These are phyloP conservation scores for Fusarium algeriense DNA, from an alignment of 2,329 filamentous ascomycete genomes.

Conservation along the genomic window DNA sequence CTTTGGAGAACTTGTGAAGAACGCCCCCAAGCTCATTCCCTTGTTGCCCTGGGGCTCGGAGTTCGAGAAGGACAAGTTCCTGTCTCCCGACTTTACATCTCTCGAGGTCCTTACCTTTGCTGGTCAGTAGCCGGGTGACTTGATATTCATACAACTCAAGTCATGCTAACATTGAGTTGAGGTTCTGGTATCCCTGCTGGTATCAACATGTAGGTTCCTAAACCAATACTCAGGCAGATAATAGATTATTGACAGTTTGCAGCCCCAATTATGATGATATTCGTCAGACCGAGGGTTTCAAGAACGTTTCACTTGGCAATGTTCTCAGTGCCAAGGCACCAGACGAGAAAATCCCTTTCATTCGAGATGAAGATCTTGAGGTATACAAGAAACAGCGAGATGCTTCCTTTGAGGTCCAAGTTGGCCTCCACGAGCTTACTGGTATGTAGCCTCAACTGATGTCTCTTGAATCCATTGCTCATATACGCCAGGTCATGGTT, in stretches of 20 bases:
- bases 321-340: constrained; percentile 91
- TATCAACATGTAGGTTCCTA: constrained; percentile 67
- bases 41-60: constrained; percentile 88
- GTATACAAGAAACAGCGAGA: constrained; percentile 88
- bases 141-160: neutral
- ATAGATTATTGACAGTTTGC: constrained; percentile 21
- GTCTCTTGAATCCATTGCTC: constrained; percentile 17
- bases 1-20: constrained; percentile 86
- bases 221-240: neutral
- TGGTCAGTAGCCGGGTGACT: constrained; percentile 34
- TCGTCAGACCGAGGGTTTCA: constrained; percentile 86
- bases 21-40: constrained; percentile 85
- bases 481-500: constrained; percentile 76
- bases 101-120: constrained; percentile 89
- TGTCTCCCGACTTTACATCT: constrained; percentile 95
- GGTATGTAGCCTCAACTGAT: constrained; percentile 48
- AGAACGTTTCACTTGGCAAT: constrained; percentile 94
- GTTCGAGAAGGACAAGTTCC: constrained; percentile 96
- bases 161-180: constrained; percentile 50
- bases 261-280: constrained; percentile 80
- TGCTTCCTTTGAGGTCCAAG: constrained; percentile 92
- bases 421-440: constrained; percentile 90
- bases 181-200: constrained; percentile 75
- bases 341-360: constrained; percentile 92
- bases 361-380: constrained; percentile 80